Evolutionary conservation across 805 yeast species (phyloP), one percentile per base, ranked within the genome.

Genomic region (Lipomyces yamadae): DNA sequence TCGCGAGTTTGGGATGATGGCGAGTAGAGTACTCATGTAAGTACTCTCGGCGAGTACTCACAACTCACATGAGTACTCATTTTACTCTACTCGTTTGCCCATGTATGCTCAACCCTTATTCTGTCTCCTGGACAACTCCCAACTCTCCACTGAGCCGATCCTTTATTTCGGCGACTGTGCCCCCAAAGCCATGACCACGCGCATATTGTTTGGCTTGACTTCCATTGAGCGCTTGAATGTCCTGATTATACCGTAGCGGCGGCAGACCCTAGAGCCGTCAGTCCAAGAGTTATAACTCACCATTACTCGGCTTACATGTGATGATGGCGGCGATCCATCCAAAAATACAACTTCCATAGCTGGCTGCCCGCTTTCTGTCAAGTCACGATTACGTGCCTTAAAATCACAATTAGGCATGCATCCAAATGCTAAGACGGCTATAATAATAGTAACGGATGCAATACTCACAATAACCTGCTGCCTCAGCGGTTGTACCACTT

Each of bases 341-440:
- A n/a, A 39, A 39, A 39, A 39, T 18, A 39, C 48, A 39, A 39
- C 48, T 39, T 39, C 48, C 48, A 39, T 39, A 39, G 48, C 48
- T 39, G 18, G 48, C 48, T 39, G 48, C 7, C 48, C 48, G 15
- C 48, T 39, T 39, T 15, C 48, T 39, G 48, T 39, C 48, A 39
- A 7, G 2, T 39, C 7, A 39, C 48, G 48, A 13, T 39, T 39
- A 39, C 18, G 18, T 15, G 2, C 48, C 48, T 39, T n/a, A 39
- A 2, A 39, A 39, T 39, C 13, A 15, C 1, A 3, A 39, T 13
- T 39, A 39, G 48, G 7, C 6, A 4, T 6, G 3, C 45, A 0
- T 39, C 45, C n/a, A 39, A 13, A 39, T 39, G 5, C 45, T 13
- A 10, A 39, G 45, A 15, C 15, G 3, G 15, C 48, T 39, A n/a